phyloP scores from a whole-genome alignment of 345 rosid genomes.

The Fremontodendron californicum region DNA sequence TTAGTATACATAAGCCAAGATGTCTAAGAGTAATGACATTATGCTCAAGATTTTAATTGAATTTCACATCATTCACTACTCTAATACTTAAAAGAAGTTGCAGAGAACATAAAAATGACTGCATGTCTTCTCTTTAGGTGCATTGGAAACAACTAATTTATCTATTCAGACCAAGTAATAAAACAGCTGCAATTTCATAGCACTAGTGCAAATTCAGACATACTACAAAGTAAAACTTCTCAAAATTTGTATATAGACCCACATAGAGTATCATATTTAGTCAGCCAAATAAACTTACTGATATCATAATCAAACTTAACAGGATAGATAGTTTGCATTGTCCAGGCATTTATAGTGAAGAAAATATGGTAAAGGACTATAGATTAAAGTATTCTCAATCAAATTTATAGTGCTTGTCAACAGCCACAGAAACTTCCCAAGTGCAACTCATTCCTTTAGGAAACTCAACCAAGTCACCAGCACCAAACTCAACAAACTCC shows the following conservation, averaged over 20 bases:
- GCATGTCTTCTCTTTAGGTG: background rate
- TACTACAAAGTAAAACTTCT: background rate
- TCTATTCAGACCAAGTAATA: background rate
- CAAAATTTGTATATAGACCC: too few species aligned
- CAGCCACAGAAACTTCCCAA: conserved; percentile 84
- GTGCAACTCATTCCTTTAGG: conserved; percentile 92
- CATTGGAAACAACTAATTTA: background rate
- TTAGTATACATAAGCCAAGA: background rate
- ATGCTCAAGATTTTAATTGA: background rate
- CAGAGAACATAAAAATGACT: background rate
- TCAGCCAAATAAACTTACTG: too few species aligned
- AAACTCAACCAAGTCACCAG: conserved; percentile 78
- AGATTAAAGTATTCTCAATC: conserved; percentile 24
- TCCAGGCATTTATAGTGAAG: conserved; percentile 1
- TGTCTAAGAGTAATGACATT: too few species aligned
- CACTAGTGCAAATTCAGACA: background rate
- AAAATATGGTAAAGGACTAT: background rate
- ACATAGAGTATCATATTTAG: too few species aligned
- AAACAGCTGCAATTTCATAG: background rate
- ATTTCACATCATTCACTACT: background rate
- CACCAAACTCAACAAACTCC: conserved; percentile 64
- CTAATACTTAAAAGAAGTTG: background rate
- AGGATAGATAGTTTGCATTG: background rate
- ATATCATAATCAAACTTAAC: background rate
- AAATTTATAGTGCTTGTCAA: conserved; percentile 85